A percentile compares a stretch with the other conserved stretches of the same genome.
These are phyloP conservation scores for Pseudoneurospora amorphoporcata DNA, from an alignment of 495 filamentous ascomycete species.

Conservation along the genomic window DNA sequence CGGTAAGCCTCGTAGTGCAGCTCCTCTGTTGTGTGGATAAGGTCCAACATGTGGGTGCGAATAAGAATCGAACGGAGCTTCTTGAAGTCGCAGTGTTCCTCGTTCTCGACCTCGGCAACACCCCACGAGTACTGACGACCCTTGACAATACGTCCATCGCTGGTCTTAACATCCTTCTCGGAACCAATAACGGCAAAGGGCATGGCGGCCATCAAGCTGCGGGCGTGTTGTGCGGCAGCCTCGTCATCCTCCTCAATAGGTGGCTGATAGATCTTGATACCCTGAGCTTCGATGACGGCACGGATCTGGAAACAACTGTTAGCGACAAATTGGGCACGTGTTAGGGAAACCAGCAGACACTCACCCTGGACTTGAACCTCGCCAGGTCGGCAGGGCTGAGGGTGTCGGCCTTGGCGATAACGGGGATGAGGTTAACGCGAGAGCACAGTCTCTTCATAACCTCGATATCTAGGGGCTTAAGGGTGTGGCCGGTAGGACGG, in stretches of 20 bases:
- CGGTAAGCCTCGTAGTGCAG: constrained; percentile 98
- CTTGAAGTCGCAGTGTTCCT: constrained; percentile 99
- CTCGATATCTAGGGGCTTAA: constrained; percentile 98
- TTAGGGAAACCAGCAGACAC: constrained; percentile 8
- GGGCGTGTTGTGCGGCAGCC: constrained; percentile 83
- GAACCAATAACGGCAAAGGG: constrained; percentile 98
- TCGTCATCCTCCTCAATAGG: constrained; percentile 97
- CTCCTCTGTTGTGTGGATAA: constrained; percentile 99
- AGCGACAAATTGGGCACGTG: neutral
- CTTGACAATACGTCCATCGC: constrained; percentile 91
- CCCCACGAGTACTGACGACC: constrained; percentile 98
- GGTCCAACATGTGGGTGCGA: constrained; percentile 99
- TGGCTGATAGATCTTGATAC: constrained; percentile 98
- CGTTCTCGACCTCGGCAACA: constrained; percentile 98
- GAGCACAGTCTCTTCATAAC: constrained; percentile 99
- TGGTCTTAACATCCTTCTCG: constrained; percentile 97
- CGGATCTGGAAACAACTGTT: constrained; percentile 53
- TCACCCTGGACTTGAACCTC: constrained; percentile 87
- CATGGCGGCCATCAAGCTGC: constrained; percentile 91
- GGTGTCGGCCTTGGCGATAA: constrained; percentile 97
- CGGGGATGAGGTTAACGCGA: constrained; percentile 94
- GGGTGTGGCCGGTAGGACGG: constrained; percentile 90
- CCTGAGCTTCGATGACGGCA: constrained; percentile 91
- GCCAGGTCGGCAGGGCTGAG: constrained; percentile 83
- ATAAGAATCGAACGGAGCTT: constrained; percentile 98